Evolutionary conservation across 306 rosid species (phyloP).

Genomic region (Senna tora): DNA sequence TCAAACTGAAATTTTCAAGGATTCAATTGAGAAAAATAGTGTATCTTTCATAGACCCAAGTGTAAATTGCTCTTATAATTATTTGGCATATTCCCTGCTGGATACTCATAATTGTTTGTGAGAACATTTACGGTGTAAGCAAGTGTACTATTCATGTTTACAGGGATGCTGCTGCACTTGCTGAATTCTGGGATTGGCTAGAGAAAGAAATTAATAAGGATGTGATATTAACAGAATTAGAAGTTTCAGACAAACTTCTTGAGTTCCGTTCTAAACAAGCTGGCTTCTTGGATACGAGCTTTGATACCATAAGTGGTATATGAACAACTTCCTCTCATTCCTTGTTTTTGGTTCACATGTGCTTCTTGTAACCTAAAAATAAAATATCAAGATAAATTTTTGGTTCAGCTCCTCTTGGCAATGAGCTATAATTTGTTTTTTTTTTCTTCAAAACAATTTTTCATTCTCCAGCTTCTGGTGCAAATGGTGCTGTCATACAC

Average conservation of each 20-base stretch:
- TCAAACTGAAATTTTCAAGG: neutral
- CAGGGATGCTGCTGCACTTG: slow-evolving; percentile 96
- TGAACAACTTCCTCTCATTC: slow-evolving; percentile 1
- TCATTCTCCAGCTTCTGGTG: slow-evolving; percentile 75
- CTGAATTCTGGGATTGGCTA: slow-evolving; percentile 93
- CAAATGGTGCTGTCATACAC: slow-evolving; percentile 96
- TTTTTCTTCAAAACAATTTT: slow-evolving; percentile 11
- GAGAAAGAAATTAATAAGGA: slow-evolving; percentile 69
- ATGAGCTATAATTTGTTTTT: slow-evolving; percentile 35
- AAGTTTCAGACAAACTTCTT: slow-evolving; percentile 84
- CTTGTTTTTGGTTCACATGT: neutral
- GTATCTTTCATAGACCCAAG: slow-evolving; percentile 18
- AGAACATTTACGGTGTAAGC: slow-evolving; percentile 28
- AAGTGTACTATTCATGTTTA: slow-evolving; percentile 41
- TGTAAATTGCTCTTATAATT: neutral
- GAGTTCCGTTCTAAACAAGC: slow-evolving; percentile 85
- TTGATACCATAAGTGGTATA: slow-evolving; percentile 89
- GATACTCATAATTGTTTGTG: slow-evolving; percentile 26
- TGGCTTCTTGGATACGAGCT: slow-evolving; percentile 94
- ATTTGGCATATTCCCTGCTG: slow-evolving; percentile 15
- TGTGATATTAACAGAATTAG: slow-evolving; percentile 71
- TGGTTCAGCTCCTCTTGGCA: slow-evolving; percentile 26
- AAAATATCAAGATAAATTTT: neutral
- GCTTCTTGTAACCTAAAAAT: slow-evolving; percentile 4
- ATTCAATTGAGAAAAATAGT: too few relatives aligned